These are phyloP conservation scores for Wilhelminamyces savonicus DNA, from an alignment of 805 yeast species.

Conservation along the genomic window DNA sequence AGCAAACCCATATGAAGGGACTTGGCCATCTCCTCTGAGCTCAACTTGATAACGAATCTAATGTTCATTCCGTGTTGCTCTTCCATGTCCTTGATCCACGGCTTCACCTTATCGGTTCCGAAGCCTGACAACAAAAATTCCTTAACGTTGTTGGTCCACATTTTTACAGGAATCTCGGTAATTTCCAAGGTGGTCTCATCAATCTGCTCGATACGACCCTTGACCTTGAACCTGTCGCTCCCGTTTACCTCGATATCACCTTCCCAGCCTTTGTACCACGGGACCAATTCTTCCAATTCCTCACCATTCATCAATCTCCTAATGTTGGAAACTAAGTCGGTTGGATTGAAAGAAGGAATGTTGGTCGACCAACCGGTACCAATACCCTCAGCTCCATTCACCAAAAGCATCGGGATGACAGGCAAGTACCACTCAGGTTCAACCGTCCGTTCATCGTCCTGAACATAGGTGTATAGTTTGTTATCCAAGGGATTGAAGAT, in stretches of 20 bases:
- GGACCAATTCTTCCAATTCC: conserved; percentile 65
- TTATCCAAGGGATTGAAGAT: conserved; percentile 79
- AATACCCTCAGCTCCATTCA: conserved; percentile 96
- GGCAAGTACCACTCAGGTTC: conserved; percentile 97
- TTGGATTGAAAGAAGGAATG: conserved; percentile 86
- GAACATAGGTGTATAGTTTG: conserved; percentile 68
- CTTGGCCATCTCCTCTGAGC: conserved; percentile 78
- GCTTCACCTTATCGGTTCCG: conserved; percentile 65
- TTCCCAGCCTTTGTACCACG: conserved; percentile 96
- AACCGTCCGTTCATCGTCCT: conserved; percentile 89
- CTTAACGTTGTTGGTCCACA: conserved; percentile 90
- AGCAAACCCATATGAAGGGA: conserved; percentile 69
- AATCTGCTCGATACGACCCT: conserved; percentile 74
- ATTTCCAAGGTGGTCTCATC: conserved; percentile 80
- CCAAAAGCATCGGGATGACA: conserved; percentile 88
- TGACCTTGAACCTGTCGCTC: conserved; percentile 65
- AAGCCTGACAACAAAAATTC: conserved; percentile 73
- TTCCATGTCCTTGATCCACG: conserved; percentile 92
- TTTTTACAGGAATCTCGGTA: conserved; percentile 85
- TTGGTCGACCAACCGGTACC: conserved; percentile 99
- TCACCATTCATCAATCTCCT: conserved; percentile 68
- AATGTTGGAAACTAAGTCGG: conserved; percentile 71
- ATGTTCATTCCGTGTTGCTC: conserved; percentile 87
- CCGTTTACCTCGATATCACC: conserved; percentile 66
- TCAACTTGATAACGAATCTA: conserved; percentile 68